Evolutionary conservation across 768 basidiomycete genomes (phyloP), one percentile per base, ranked within the genome.

Genomic region (Podaxis pistillaris): DNA sequence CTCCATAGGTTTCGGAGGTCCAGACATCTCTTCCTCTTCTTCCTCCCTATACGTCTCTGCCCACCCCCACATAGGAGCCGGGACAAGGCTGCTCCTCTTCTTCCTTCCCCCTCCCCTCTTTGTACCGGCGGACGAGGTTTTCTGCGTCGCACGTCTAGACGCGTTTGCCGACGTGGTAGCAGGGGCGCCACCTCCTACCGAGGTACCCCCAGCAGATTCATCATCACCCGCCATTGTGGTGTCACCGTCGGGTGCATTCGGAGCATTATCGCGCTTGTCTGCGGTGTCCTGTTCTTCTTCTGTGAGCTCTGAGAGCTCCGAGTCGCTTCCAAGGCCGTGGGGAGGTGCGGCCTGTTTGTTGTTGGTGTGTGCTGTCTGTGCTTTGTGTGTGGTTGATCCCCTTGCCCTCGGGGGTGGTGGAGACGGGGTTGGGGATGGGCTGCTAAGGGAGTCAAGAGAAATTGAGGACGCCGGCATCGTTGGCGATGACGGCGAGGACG

Each of bases 51-150:
- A 64, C 54, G 74, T 79, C 71, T 85, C 86, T 67, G 86, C 90
- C 91, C 92, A 94, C 26, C 83, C 90, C 92, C 91, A 93, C 90
- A 93, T 93, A 58, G 85, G 85, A 38, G 86, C 86, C 30, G 91
- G 90, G 0, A 91, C 86, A 63, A 91, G 79, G 60, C 87, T 88
- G 68, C 87, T 83, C 56, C 86, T 82, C 69, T 85, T 84, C 72
- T 77, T 81, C 65, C 80, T 74, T 13, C 75, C 76, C 56, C 69
- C 71, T 4, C 68, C 70, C 24, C 68, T 67, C 22, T 68, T 70
- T 26, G 73, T 68, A 56, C 71, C 68, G 61, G 70, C 65, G 24
- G 59, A 67, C 37, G 55, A 60, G 3, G 26, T 30, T 9, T 54
- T 65, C 40, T 65, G 58, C 8, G 49, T 24, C 22, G 58, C 40